Percentiles rank a stretch among this genome's conserved stretches.
Evolutionary conservation across 1,139 yeast species (phyloP).

Genomic region (Groenewaldozyma sp.): DNA sequence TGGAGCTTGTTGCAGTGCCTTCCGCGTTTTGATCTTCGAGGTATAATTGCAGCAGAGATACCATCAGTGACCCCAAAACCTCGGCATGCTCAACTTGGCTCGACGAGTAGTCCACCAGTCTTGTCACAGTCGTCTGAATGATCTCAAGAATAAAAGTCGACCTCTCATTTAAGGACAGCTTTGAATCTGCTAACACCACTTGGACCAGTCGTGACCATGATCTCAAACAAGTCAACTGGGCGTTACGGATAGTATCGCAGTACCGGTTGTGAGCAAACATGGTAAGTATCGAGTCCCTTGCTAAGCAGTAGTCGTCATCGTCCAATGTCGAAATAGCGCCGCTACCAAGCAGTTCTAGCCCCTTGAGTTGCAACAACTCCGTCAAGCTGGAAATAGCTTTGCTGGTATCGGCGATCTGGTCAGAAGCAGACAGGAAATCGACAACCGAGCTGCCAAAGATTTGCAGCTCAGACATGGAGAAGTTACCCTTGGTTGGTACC

Average conservation of each 20-base stretch:
- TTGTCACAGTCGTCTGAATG: constrained; percentile 67
- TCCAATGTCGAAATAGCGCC: constrained; percentile 14
- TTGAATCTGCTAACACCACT: constrained; percentile 56
- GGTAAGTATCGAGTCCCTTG: constrained; percentile 12
- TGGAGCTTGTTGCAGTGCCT: constrained; percentile 16
- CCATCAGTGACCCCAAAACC: constrained; percentile 68
- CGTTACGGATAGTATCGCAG: constrained; percentile 23
- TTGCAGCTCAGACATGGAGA: constrained; percentile 17
- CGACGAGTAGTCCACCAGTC: constrained; percentile 64
- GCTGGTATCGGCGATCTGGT: constrained; percentile 10
- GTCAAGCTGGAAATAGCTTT: constrained; percentile 16
- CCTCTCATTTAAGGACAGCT: constrained; percentile 34
- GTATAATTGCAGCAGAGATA: constrained; percentile 57
- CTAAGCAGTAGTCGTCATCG: constrained; percentile 15
- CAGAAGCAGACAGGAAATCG: constrained; percentile 12
- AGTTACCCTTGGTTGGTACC: constrained; percentile 12
- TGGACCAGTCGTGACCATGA: constrained; percentile 81
- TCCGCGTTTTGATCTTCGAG: constrained; percentile 23
- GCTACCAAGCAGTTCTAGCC: constrained; percentile 19
- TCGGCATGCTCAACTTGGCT: constrained; percentile 60
- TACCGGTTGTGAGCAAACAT: constrained; percentile 13
- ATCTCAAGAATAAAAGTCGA: constrained; percentile 64
- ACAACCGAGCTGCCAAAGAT: constrained; percentile 14
- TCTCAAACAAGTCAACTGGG: constrained; percentile 55
- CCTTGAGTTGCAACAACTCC: constrained; percentile 21